Evolutionary conservation across 257 asterid species (phyloP).

Genomic region (Solanum gracilifrons): DNA sequence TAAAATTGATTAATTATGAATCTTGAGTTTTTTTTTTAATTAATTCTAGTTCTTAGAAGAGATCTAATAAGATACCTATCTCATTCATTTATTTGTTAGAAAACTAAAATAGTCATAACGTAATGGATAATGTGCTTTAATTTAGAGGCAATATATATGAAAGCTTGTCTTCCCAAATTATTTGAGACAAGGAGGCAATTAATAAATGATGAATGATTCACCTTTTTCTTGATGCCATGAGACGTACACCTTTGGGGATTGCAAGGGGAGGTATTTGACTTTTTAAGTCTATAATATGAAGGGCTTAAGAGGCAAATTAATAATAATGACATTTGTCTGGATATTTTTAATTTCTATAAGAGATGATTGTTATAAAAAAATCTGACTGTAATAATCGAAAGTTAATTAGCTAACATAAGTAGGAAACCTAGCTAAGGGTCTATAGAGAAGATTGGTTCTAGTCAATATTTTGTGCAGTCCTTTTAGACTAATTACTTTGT

Average conservation of each 20-base stretch:
- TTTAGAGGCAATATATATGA: background rate
- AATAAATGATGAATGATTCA: background rate
- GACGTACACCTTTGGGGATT: background rate
- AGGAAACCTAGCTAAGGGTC: background rate
- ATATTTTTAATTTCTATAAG: background rate
- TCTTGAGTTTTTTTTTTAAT: background rate
- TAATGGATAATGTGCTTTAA: background rate
- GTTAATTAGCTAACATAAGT: background rate
- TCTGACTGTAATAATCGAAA: accelerated
- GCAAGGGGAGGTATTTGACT: background rate
- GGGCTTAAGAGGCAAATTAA: background rate
- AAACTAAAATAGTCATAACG: background rate
- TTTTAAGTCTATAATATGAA: background rate
- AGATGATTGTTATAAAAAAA: background rate
- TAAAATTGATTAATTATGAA: background rate
- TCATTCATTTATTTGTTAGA: background rate
- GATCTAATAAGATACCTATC: background rate
- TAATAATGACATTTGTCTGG: background rate
- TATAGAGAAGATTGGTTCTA: background rate
- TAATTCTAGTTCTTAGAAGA: background rate
- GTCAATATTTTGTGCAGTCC: background rate
- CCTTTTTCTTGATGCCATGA: background rate
- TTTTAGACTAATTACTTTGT: background rate
- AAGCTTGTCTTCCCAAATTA: background rate
- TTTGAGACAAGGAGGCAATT: background rate